A percentile compares a stretch with the other conserved stretches of the same genome.
These are phyloP conservation scores for Suhomyces atakaporum DNA, from an alignment of 1,139 yeast genomes.

Conservation along the genomic window DNA sequence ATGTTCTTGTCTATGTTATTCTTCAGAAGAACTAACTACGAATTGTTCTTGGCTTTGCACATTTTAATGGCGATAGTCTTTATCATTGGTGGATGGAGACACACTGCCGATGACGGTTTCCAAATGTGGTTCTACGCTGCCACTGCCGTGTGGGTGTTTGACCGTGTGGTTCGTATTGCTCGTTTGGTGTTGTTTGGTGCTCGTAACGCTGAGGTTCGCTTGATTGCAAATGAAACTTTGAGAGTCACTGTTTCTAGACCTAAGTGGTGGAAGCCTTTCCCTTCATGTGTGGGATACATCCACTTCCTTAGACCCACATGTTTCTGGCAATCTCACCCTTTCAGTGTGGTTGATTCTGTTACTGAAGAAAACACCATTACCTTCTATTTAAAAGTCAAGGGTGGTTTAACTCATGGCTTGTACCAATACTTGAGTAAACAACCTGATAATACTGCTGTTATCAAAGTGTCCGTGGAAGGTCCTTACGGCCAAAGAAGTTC, in stretches of 20 bases:
- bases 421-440: conserved; percentile 44
- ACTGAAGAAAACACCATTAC: conserved; percentile 31
- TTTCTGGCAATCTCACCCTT: conserved; percentile 63
- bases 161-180: conserved; percentile 53
- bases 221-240: conserved; percentile 49
- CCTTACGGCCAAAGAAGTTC: conserved; percentile 42
- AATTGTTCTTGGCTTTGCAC: conserved; percentile 61
- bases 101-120: conserved; percentile 48
- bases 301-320: conserved; percentile 41
- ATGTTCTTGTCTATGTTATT: conserved; percentile 48
- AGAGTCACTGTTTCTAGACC: conserved; percentile 40
- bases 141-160: conserved; percentile 64
- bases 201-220: conserved; percentile 48
- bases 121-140: conserved; percentile 53
- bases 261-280: conserved; percentile 40
- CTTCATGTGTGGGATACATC: conserved; percentile 42
- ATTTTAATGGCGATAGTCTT: conserved; percentile 57
- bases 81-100: conserved; percentile 62
- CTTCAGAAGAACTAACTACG: conserved; percentile 64
- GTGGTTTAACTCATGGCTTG: conserved; percentile 39
- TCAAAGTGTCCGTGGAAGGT: conserved; percentile 42
- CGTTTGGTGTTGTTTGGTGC: conserved; percentile 54
- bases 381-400: conserved; percentile 40
- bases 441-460: conserved; percentile 44
- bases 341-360: conserved; percentile 46